These are phyloP conservation scores for Gracilaria caudata DNA, from an alignment of 23 red algal genomes.

Conservation along the genomic window DNA sequence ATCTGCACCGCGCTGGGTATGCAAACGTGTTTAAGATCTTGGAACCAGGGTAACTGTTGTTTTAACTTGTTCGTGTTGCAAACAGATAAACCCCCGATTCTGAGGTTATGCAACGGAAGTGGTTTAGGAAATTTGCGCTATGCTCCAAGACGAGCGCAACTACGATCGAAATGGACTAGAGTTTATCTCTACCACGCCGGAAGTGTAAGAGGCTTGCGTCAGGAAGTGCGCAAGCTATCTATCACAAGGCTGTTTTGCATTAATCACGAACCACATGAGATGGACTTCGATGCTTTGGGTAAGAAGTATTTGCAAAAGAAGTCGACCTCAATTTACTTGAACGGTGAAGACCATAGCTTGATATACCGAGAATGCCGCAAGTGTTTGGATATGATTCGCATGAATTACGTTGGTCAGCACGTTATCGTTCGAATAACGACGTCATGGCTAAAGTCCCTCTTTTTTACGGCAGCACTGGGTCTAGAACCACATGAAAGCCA, in stretches of 20 bases:
- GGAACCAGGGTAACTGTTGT: constrained; percentile 64
- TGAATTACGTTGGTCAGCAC: not conserved
- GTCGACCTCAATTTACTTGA: constrained; percentile 9
- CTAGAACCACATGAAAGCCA: constrained; percentile 18
- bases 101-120: constrained; percentile 53
- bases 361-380: not conserved
- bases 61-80: constrained; percentile 53
- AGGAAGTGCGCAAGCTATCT: constrained; percentile 6
- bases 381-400: constrained; percentile 17
- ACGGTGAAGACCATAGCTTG: not conserved
- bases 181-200: not conserved
- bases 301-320: constrained; percentile 21
- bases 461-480: constrained; percentile 43
- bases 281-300: not conserved
- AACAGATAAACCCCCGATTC: constrained; percentile 26
- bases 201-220: constrained; percentile 1
- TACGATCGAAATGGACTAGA: constrained; percentile 15
- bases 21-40: constrained; percentile 19
- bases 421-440: not conserved
- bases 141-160: not conserved
- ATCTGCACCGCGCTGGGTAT: constrained; percentile 58
- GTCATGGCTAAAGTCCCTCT: not conserved
- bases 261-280: constrained; percentile 6
- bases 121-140: constrained; percentile 1
- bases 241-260: not conserved